Conservation (phyloP, 106 monocot genomes). For the Acorus calamus region DNA sequence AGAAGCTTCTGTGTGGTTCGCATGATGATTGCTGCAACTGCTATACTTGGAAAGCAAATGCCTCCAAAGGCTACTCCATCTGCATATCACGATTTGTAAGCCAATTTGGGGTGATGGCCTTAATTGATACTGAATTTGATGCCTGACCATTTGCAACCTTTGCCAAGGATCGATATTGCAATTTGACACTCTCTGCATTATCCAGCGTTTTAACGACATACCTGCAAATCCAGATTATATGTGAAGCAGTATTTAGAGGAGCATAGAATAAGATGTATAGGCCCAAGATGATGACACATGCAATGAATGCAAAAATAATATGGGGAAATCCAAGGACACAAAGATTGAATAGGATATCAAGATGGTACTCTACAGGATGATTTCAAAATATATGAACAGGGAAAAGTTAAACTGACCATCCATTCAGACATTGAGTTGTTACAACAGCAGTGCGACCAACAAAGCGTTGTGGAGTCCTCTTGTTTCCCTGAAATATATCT, state of each 20-base stretch:
- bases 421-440: slow-evolving; percentile 85
- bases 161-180: slow-evolving; percentile 79
- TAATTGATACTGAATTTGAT: slow-evolving; percentile 16
- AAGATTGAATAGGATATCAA: too few relatives aligned
- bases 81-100: slow-evolving; percentile 1
- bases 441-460: slow-evolving; percentile 80
- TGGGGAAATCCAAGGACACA: too few relatives aligned
- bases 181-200: slow-evolving; percentile 75
- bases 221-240: slow-evolving; percentile 18
- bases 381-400: too few relatives aligned
- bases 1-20: too few relatives aligned
- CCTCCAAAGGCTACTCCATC: too few relatives aligned
- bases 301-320: too few relatives aligned
- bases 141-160: slow-evolving; percentile 41
- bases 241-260: too few relatives aligned
- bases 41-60: too few relatives aligned
- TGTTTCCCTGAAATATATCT: slow-evolving; percentile 62
- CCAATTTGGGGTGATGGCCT: slow-evolving; percentile 39
- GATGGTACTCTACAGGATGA: too few relatives aligned
- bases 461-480: slow-evolving; percentile 81
- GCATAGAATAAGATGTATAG: too few relatives aligned
- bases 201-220: slow-evolving; percentile 93
- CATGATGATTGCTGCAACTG: too few relatives aligned
- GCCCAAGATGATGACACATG: too few relatives aligned
- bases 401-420: slow-evolving; percentile 51